These are phyloP conservation scores for Apodospora peruviana DNA, from an alignment of 495 filamentous ascomycete species.

Conservation along the genomic window DNA sequence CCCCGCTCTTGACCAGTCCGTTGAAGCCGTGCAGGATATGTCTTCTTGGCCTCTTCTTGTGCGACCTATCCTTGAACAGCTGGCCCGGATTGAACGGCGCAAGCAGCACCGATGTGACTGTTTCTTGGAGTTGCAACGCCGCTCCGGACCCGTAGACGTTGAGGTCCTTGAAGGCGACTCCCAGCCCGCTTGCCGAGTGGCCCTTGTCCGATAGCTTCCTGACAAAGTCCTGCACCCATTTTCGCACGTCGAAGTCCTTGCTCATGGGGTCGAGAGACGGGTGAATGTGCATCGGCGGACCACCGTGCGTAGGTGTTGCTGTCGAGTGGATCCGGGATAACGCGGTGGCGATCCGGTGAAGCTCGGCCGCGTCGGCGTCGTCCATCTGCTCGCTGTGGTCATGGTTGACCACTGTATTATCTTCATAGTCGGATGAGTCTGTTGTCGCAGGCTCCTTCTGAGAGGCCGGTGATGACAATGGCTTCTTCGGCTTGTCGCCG, in stretches of 20 bases:
- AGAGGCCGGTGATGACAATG: too few relatives aligned
- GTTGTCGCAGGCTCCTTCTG: too few relatives aligned
- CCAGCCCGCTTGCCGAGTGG: constrained; percentile 12
- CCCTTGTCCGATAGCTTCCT: constrained; percentile 19
- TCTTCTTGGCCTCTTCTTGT: constrained; percentile 19
- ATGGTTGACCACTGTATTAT: background rate
- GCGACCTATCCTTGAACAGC: constrained; percentile 33
- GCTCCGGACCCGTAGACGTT: constrained; percentile 50
- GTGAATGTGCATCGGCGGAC: constrained; percentile 1
- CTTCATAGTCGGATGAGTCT: too few relatives aligned
- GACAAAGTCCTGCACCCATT: constrained; percentile 19
- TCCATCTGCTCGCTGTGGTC: constrained; percentile 6
- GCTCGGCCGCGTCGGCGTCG: constrained; percentile 13
- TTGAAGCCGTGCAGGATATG: constrained; percentile 69
- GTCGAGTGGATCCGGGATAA: constrained; percentile 8
- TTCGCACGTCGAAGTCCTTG: constrained; percentile 16
- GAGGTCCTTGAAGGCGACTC: constrained; percentile 47
- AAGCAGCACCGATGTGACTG: constrained; percentile 43
- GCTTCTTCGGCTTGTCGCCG: too few relatives aligned
- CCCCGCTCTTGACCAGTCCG: constrained; percentile 66
- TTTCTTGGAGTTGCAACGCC: constrained; percentile 52
- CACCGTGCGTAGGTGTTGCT: background rate
- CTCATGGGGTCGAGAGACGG: constrained; percentile 17
- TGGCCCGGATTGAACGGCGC: constrained; percentile 45
- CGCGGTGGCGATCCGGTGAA: constrained; percentile 19